A percentile compares a stretch with the other conserved stretches of the same genome.
Conservation (phyloP, 2,329 filamentous ascomycete genomes). For the Fusarium abutilonis region DNA sequence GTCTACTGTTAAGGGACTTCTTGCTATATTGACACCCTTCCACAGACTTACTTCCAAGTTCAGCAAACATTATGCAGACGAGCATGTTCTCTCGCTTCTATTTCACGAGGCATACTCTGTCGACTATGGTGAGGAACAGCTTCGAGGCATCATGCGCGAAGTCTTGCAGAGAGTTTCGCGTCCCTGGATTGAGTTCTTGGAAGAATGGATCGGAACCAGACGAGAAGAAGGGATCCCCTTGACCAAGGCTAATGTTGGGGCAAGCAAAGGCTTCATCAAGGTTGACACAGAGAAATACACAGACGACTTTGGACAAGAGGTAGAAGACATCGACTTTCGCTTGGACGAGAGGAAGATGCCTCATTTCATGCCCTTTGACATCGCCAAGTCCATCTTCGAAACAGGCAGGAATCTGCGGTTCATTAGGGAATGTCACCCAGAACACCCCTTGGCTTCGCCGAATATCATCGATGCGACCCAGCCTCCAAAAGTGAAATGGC, state of each 20-base stretch:
- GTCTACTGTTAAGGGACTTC: conserved; percentile 58
- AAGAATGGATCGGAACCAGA: conserved; percentile 79
- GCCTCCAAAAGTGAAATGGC: conserved; percentile 72
- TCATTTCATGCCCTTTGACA: conserved; percentile 74
- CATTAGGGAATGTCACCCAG: conserved; percentile 73
- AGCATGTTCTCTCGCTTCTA: conserved; percentile 68
- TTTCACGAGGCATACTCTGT: conserved; percentile 70
- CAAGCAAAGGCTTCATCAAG: conserved; percentile 68
- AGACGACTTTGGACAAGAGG: conserved; percentile 68
- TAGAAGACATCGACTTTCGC: conserved; percentile 67
- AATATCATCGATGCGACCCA: conserved; percentile 57
- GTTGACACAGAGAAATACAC: conserved; percentile 63
- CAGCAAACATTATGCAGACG: conserved; percentile 61
- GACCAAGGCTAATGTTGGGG: conserved; percentile 57
- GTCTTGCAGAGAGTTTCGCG: conserved; percentile 69
- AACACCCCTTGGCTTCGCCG: conserved; percentile 72
- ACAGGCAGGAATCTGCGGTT: conserved; percentile 80
- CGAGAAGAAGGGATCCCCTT: conserved; percentile 65
- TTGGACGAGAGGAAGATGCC: conserved; percentile 75
- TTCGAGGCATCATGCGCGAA: conserved; percentile 73
- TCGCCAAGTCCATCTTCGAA: conserved; percentile 79
- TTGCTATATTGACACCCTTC: conserved; percentile 62
- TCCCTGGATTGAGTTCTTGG: conserved; percentile 74
- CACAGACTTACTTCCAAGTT: conserved; percentile 60
- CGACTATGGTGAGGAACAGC: conserved; percentile 69